These are phyloP conservation scores for Microsporum ferrugineum DNA, from an alignment of 2,329 filamentous ascomycete genomes.

Conservation along the genomic window DNA sequence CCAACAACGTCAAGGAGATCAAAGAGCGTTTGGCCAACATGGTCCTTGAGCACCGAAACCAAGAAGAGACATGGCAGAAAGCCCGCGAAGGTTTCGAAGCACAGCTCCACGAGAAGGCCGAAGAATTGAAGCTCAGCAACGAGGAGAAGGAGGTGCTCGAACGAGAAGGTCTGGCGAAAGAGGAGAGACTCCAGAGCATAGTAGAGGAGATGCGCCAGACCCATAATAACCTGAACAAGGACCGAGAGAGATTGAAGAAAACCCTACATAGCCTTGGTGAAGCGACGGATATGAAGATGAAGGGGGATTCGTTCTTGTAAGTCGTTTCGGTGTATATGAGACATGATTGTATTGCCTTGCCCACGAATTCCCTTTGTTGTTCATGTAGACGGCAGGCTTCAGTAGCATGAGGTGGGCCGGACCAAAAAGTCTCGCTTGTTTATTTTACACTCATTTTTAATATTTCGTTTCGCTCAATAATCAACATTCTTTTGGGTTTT, in stretches of 20 bases:
- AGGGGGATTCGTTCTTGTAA: constrained; percentile 42
- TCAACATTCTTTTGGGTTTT: constrained; percentile 12
- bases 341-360: neutral
- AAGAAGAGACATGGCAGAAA: constrained; percentile 26
- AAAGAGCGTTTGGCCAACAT: constrained; percentile 21
- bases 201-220: constrained; percentile 35
- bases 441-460: constrained; percentile 7
- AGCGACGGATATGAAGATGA: constrained; percentile 41
- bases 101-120: constrained; percentile 31
- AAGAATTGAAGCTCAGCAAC: constrained; percentile 35
- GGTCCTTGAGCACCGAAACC: constrained; percentile 20
- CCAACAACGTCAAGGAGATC: constrained; percentile 14
- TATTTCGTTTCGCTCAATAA: constrained; percentile 14
- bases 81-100: constrained; percentile 24
- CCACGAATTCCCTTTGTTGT: constrained; percentile 1
- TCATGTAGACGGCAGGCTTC: constrained; percentile 6
- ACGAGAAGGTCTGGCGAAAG: constrained; percentile 35
- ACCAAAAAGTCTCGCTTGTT: constrained; percentile 13
- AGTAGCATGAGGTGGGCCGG: constrained; percentile 5
- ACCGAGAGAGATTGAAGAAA: constrained; percentile 41
- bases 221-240: constrained; percentile 41
- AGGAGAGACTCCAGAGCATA: constrained; percentile 36
- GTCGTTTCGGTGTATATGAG: constrained; percentile 21
- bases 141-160: constrained; percentile 20
- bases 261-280: constrained; percentile 41